A percentile compares a stretch with the other conserved stretches of the same genome.
phyloP scores from a whole-genome alignment of 495 filamentous ascomycete species.

The Aspergillus haitiensis region DNA sequence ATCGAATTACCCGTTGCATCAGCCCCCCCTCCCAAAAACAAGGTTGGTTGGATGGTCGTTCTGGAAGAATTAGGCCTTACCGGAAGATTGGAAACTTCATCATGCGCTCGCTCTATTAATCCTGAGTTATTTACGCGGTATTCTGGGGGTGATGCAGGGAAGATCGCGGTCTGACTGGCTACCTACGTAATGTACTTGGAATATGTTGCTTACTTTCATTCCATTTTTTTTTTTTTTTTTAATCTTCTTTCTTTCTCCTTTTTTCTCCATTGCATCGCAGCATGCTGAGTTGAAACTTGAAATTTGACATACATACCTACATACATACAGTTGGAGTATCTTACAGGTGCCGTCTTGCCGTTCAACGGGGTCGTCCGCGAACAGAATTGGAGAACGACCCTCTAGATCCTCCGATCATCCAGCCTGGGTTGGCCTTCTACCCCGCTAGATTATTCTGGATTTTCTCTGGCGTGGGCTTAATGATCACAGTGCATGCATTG shows the following conservation, averaged over 20 bases:
- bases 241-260: background rate
- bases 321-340: slow-evolving; percentile 3
- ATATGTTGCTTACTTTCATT: background rate
- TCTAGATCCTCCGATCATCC: slow-evolving; percentile 20
- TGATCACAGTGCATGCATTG: slow-evolving; percentile 4
- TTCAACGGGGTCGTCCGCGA: slow-evolving; percentile 13
- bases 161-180: background rate
- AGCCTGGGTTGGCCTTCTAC: slow-evolving; percentile 12
- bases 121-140: too few species aligned
- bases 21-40: background rate
- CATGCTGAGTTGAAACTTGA: background rate
- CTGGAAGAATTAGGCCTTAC: background rate
- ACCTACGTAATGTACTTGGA: background rate
- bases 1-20: slow-evolving; percentile 7
- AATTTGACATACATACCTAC: too few species aligned
- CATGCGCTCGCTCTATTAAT: too few species aligned
- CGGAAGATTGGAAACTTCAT: background rate
- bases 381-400: slow-evolving; percentile 18
- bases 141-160: background rate
- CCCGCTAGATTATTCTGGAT: slow-evolving; percentile 28
- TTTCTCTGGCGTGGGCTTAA: slow-evolving; percentile 17
- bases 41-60: background rate
- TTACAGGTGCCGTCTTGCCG: slow-evolving; percentile 19
- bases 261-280: background rate
- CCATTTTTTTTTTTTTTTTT: background rate